Evolutionary conservation across 331 rosid genomes (phyloP).

Genomic region (Spiraea crenata): DNA sequence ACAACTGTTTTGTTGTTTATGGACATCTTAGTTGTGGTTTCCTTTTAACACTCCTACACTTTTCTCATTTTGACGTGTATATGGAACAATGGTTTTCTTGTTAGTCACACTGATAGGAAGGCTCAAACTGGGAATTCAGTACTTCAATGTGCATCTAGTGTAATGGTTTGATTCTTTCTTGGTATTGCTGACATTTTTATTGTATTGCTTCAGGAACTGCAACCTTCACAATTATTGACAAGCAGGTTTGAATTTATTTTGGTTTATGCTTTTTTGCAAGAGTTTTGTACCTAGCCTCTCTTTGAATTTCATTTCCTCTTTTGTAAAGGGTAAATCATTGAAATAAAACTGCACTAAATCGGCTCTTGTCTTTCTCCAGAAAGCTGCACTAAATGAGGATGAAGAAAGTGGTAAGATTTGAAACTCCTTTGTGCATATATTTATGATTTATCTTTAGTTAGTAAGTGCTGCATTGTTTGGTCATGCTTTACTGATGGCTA

Average conservation of each 20-base stretch:
- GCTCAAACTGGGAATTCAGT: background rate
- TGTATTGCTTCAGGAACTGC: conserved; percentile 50
- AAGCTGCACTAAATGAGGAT: conserved; percentile 84
- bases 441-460: background rate
- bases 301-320: background rate
- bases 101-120: background rate
- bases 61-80: too few species aligned
- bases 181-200: conserved; percentile 24
- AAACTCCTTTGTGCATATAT: background rate
- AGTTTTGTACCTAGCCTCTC: background rate
- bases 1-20: too few species aligned
- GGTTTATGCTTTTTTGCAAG: background rate
- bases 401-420: conserved; percentile 74
- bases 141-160: background rate
- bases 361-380: conserved; percentile 94
- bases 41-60: too few species aligned
- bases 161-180: background rate
- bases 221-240: conserved; percentile 56
- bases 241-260: conserved; percentile 41
- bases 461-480: background rate
- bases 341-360: conserved; percentile 50
- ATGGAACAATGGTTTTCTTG: background rate
- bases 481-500: background rate
- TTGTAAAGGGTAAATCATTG: conserved; percentile 17
- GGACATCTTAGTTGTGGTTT: too few species aligned